Evolutionary conservation across 164 flowering plant genomes (phyloP).

Genomic region (Magnolia sinica): DNA sequence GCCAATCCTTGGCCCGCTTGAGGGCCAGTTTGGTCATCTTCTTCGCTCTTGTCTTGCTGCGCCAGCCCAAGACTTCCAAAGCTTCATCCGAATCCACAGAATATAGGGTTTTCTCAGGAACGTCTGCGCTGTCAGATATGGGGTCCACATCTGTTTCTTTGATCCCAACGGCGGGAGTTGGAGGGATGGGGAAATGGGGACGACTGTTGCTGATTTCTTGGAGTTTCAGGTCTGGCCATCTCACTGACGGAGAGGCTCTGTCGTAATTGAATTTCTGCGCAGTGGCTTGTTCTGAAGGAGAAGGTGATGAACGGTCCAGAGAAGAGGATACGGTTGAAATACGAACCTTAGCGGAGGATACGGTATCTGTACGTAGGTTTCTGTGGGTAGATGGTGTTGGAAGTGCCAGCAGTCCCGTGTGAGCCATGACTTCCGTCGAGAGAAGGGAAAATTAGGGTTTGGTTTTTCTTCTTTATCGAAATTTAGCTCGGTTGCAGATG

Average conservation of each 20-base stretch:
- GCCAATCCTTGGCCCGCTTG: constrained; percentile 87
- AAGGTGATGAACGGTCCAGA: neutral
- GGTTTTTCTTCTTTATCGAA: too few relatives aligned
- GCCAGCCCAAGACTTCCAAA: constrained; percentile 42
- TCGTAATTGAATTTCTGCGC: constrained; percentile 47
- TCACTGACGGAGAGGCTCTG: constrained; percentile 72
- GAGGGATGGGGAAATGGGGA: neutral
- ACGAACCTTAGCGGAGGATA: neutral
- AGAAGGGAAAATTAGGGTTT: too few relatives aligned
- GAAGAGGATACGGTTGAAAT: neutral
- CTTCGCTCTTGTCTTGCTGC: constrained; percentile 54
- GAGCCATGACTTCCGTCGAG: neutral
- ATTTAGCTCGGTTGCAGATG: too few relatives aligned
- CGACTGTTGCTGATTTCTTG: neutral
- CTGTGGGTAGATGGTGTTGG: constrained; percentile 3
- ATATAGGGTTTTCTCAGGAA: constrained; percentile 13
- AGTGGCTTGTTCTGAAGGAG: constrained; percentile 6
- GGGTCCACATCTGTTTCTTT: constrained; percentile 8
- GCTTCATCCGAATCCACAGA: constrained; percentile 28
- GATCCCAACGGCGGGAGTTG: constrained; percentile 7
- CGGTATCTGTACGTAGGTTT: neutral
- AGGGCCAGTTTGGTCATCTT: constrained; percentile 83
- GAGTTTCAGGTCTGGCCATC: constrained; percentile 81
- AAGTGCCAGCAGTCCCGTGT: neutral
- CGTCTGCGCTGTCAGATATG: neutral